These are phyloP conservation scores for Diversispora epigaea DNA, from an alignment of 192 early-diverging fungal species.

Conservation along the genomic window DNA sequence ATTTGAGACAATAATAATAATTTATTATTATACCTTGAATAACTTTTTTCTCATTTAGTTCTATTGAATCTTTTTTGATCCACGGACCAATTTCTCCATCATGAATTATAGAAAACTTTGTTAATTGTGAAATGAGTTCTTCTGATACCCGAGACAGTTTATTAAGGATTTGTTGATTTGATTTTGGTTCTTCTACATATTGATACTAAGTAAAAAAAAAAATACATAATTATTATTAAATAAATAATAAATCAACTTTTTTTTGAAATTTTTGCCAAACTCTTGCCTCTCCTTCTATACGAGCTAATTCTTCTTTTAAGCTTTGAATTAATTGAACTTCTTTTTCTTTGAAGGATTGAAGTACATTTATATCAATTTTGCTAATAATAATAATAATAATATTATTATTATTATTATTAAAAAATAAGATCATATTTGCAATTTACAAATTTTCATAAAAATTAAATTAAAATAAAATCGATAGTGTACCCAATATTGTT, in stretches of 20 bases:
- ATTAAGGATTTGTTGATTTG: not conserved
- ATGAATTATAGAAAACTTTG: not conserved
- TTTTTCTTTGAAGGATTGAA: not conserved
- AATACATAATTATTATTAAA: too few relatives aligned
- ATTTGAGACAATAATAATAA: not conserved
- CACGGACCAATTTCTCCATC: slow-evolving; percentile 8
- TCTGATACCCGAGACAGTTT: not conserved
- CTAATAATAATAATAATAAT: too few relatives aligned
- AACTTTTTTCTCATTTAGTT: not conserved
- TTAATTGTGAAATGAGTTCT: not conserved
- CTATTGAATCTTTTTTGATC: not conserved
- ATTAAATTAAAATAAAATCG: not conserved
- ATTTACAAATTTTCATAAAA: not conserved
- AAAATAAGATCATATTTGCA: too few relatives aligned
- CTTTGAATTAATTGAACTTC: not conserved
- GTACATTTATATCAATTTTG: slow-evolving; percentile 10
- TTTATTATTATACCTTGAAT: not conserved
- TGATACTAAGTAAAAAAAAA: not conserved
- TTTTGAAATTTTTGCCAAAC: too few relatives aligned
- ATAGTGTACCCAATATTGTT: not conserved
- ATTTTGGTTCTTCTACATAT: not conserved
- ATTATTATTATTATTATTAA: not conserved
- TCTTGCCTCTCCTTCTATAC: not conserved
- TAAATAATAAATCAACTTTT: not conserved
- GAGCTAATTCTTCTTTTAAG: not conserved